Base-by-base conservation (phyloP, 352 stramenopile genomes). In the Pseudoperonospora humuli region DNA sequence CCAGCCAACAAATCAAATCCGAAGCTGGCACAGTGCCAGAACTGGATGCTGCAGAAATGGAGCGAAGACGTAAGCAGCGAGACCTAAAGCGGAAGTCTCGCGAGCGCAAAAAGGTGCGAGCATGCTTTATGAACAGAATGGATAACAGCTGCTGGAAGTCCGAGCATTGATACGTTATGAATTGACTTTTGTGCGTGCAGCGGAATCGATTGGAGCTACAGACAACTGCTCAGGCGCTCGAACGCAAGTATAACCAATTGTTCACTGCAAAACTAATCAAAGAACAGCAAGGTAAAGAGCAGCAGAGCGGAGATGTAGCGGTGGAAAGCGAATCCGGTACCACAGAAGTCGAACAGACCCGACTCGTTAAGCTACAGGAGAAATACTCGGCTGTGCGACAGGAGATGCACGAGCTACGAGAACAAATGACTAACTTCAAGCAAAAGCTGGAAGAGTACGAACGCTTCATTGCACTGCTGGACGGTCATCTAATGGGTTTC, bases 401-500 rank as follows among this genome's bases (percentile, higher is more conserved):
- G 31, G 62, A 72, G 39, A 67, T 68, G 50, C 62, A 68, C 24
- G 62, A 68, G 19, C 29, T 72, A 20, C 62, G 62, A 45, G 57
- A 72, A 25, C 62, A 72, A 24, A 72, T 67, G 54, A 56, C 41
- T 7, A 54, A 40, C 7, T 66, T 72, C 23, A 72, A 72, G 34
- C 57, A 64, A 32, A 72, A 72, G 44, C 56, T 72, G 14, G 62
- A 72, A 26, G 57, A 72, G 39, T 72, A 72, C 29, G 62, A 72
- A 40, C 62, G 62, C n/a, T 72, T 72, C 13, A 72, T 72, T 32
- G 62, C 62, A 17, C 66, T 67, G 57, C 57, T 72, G 19, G 62
- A 72, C 21, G 62, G 62, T 6, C 62, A 72, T 45, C 51, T 72
- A 24, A 64, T 72, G 54, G 58, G 58, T 11, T 64, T 67, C 18